phyloP scores from a whole-genome alignment of 768 basidiomycete genomes.

The Coprinopsis marcescibilis region DNA sequence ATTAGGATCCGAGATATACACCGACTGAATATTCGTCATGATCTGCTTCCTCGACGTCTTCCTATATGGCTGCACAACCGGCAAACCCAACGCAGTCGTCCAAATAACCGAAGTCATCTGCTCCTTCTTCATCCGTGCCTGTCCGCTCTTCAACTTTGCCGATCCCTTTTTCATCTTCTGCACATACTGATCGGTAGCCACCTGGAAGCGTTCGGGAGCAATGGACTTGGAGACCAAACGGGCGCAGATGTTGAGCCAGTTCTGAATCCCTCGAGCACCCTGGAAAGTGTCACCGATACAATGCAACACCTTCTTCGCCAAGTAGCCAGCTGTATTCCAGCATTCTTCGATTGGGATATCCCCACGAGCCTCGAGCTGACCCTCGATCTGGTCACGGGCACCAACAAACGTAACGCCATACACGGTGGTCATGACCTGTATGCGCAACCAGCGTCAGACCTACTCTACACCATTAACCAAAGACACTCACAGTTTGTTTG shows the following conservation, averaged over 20 bases:
- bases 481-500: constrained; percentile 82
- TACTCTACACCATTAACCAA: background rate
- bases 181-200: constrained; percentile 29
- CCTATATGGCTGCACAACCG: constrained; percentile 95
- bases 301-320: constrained; percentile 69
- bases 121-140: constrained; percentile 58
- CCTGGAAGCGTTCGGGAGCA: constrained; percentile 58
- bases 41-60: constrained; percentile 79
- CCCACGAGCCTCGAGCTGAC: constrained; percentile 71
- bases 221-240: constrained; percentile 84
- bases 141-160: constrained; percentile 5
- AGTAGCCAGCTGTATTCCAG: constrained; percentile 70
- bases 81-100: constrained; percentile 94
- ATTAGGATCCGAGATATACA: constrained; percentile 87
- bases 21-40: constrained; percentile 76
- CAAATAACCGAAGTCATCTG: constrained; percentile 95
- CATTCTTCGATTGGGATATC: constrained; percentile 69
- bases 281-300: constrained; percentile 91
- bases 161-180: constrained; percentile 4
- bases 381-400: constrained; percentile 91
- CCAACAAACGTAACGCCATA: constrained; percentile 97
- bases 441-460: background rate
- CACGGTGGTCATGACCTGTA: constrained; percentile 95
- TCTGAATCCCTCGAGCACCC: constrained; percentile 89
- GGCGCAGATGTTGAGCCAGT: constrained; percentile 82